Evolutionary conservation across 2,329 filamentous ascomycete species (phyloP), one percentile per base, ranked within the genome.

Genomic region (Ambrosiella beaveri): DNA sequence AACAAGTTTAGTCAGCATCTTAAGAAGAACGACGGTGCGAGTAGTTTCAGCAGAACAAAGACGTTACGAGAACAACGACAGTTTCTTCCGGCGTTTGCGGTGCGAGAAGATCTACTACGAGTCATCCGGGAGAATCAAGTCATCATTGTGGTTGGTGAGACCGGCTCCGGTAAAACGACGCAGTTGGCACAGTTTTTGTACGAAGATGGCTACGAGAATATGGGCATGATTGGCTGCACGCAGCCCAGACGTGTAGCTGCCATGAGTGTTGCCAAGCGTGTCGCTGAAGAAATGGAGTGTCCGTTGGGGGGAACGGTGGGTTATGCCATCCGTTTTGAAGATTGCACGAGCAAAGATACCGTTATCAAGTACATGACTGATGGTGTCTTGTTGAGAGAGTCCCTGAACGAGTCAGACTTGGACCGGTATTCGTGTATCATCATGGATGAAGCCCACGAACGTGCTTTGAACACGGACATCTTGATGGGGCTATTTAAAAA

Each of bases 331-430:
- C 89, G 93, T 57, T 98, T 98, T 65, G 93, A 98, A 68, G 94
- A 98, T 68, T 96, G 90, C 69, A 98, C 93, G 1, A 95, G 88
- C 73, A 88, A 89, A 64, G 86, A 97, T 59, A 98, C 93, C 0
- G 77, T 84, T 61, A 97, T 98, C 73, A 98, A 98, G 71, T 98
- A 98, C 70, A 96, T 98, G 90, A 98, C 93, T 0, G 94, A 98
- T 66, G 93, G 93, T 73, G 88, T 98, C 19, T 74, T 98, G 50
- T 78, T 98, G 38, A 81, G 93, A 72, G 94, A 98, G 66, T 96
- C 89, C 5, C 76, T 98, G 9, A 90, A 89, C 61, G 91, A 97
- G 69, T 81, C 85, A 6, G 91, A 98, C 68, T 75, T 98, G 51
- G 93, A 97, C 69, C 87, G 88, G 63, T 98, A 98, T 68, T 95